Evolutionary conservation across 768 basidiomycete genomes (phyloP).

Genomic region (Russula virescens): DNA sequence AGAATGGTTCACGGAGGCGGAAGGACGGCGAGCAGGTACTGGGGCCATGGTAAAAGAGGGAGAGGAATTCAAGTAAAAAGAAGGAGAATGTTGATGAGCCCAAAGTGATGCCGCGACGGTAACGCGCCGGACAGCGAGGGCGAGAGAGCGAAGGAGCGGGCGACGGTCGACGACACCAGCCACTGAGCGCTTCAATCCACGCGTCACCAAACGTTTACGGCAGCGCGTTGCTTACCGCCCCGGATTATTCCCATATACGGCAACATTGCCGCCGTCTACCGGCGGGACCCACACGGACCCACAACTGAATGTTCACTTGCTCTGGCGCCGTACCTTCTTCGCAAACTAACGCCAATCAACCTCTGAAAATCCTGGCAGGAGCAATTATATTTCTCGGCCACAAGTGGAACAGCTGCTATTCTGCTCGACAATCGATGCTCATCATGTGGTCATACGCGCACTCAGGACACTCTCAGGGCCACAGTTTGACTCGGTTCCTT

Average conservation of each 20-base stretch:
- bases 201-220: constrained; percentile 1
- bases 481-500: constrained; percentile 6
- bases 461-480: not conserved
- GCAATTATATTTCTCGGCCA: not conserved
- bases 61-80: not conserved
- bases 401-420: not conserved
- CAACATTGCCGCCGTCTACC: not conserved
- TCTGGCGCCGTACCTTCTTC: not conserved
- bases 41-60: constrained; percentile 11
- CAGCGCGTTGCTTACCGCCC: not conserved
- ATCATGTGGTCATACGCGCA: not conserved
- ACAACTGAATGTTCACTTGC: constrained; percentile 16
- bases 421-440: not conserved
- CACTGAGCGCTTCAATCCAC: constrained; percentile 7
- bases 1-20: constrained; percentile 47
- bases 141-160: not conserved
- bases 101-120: not conserved
- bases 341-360: not conserved
- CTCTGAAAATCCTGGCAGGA: not conserved
- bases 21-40: constrained; percentile 56
- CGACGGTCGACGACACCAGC: not conserved
- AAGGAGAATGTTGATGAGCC: not conserved
- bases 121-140: not conserved
- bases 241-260: not conserved
- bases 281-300: constrained; percentile 31